Evolutionary conservation across 495 filamentous ascomycete species (phyloP), one percentile per base, ranked within the genome.

Genomic region (Penicillium paxilli): DNA sequence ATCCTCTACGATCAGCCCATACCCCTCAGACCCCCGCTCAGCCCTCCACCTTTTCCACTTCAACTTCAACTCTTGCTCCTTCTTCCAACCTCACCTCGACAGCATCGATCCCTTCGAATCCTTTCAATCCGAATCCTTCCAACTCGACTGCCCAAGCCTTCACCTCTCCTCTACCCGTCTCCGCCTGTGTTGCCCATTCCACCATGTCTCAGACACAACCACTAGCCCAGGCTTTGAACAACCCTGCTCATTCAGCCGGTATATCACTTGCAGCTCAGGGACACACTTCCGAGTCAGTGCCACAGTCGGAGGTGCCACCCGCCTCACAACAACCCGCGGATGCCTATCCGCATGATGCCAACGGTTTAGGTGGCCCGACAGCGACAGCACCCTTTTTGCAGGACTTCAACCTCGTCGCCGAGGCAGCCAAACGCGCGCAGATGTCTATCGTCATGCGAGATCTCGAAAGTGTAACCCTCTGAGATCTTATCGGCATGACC

Each of bases 391-490:
- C 62, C 6, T 91, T 87, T 66, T 72, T 92, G 46, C 82, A 85
- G 54, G 88, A 96, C 69, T 90, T 90, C 66, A 92, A 80, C 47
- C 80, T 98, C 20, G 83, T 98, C 12, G 92, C 92, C n/a, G 93
- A 98, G 72, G 93, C 93, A 3, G 93, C 91, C 46, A 96, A 96
- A 66, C 82, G 93, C 38, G 93, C 93, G 7, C 90, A 96, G 73
- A 87, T 96, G 79, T 88, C 88, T 6, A 82, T 90, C 52, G 66
- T 97, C 54, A 87, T 91, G 82, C 78, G 93, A 50, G 93, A 97
- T 71, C 71, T 98, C 62, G 89, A 78, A 54, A 70, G 72, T 19
- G 68, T 78, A 44, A 70, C 72, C 40, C 64, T 78, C 51, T 78
- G 66, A 63, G 40, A 42, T 42, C 40, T 42, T 42, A 42, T 42